Conservation (phyloP, 1,284 basidiomycete genomes). For the Apiotrichum gamsii region DNA sequence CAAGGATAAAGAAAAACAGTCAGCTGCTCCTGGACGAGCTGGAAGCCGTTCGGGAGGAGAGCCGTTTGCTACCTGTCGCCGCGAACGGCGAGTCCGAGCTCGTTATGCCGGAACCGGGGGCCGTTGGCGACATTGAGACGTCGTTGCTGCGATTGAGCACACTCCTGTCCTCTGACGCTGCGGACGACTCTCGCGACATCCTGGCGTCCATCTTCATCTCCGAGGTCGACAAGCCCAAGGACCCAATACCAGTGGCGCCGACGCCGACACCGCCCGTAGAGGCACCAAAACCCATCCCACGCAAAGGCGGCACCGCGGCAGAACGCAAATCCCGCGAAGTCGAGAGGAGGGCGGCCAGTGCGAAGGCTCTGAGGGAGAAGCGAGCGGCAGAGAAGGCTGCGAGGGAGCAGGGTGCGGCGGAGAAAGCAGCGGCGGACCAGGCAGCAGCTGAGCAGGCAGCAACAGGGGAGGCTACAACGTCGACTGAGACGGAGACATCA, state of each 20-base stretch:
- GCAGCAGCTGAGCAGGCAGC: too few species aligned
- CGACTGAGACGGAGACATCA: too few species aligned
- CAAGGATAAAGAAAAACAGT: constrained; percentile 59
- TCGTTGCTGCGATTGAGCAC: constrained; percentile 47
- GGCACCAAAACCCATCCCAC: neutral
- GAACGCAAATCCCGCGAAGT: too few species aligned
- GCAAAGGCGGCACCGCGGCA: too few species aligned
- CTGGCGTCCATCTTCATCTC: constrained; percentile 63
- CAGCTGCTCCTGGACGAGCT: constrained; percentile 60
- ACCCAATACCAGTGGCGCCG: constrained; percentile 42
- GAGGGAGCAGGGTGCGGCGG: constrained; percentile 21
- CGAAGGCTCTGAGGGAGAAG: too few species aligned
- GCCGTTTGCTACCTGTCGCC: neutral
- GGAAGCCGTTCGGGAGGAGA: constrained; percentile 35
- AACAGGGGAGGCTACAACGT: too few species aligned
- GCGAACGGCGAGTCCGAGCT: neutral
- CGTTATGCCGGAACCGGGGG: neutral
- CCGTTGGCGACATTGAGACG: constrained; percentile 66
- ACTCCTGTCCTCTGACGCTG: constrained; percentile 14
- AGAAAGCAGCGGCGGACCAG: too few species aligned
- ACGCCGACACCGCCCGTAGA: constrained; percentile 45
- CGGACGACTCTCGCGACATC: constrained; percentile 51
- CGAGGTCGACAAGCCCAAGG: constrained; percentile 59
- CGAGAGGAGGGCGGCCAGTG: too few species aligned
- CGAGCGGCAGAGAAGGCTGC: too few species aligned